Evolutionary conservation across 257 asterid genomes (phyloP).

Genomic region (Phtheirospermum japonicum): DNA sequence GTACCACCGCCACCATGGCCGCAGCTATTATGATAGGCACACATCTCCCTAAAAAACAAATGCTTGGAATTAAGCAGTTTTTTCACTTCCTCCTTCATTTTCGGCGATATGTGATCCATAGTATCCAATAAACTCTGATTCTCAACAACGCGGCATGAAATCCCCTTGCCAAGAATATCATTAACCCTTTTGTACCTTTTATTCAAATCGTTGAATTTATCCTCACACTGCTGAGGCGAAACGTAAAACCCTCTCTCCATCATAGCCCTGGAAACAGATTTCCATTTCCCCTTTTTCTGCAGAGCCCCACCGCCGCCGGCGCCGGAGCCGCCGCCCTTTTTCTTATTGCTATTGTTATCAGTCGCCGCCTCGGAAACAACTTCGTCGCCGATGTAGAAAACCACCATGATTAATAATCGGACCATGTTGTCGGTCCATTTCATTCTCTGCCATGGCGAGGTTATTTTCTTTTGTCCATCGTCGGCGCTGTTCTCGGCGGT

Average conservation of each 20-base stretch:
- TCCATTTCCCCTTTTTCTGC: constrained; percentile 98
- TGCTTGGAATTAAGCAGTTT: constrained; percentile 87
- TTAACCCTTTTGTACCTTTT: constrained; percentile 89
- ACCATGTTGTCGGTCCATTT: constrained; percentile 97
- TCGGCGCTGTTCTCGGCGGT: too few relatives aligned
- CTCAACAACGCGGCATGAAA: constrained; percentile 81
- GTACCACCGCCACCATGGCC: constrained; percentile 41
- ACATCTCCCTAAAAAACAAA: constrained; percentile 83
- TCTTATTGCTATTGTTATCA: constrained; percentile 35
- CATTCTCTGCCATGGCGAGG: constrained; percentile 92
- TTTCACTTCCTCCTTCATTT: constrained; percentile 77
- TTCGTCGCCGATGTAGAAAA: constrained; percentile 86
- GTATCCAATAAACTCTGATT: constrained; percentile 66
- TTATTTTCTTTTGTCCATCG: constrained; percentile 47
- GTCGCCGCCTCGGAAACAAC: constrained; percentile 46
- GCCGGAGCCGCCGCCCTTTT: constrained; percentile 52
- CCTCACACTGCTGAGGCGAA: constrained; percentile 98
- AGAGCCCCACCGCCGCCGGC: constrained; percentile 43
- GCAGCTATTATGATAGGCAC: constrained; percentile 90
- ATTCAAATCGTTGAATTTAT: constrained; percentile 84
- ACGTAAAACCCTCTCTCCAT: constrained; percentile 88
- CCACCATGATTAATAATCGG: constrained; percentile 72
- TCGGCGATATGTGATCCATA: constrained; percentile 69
- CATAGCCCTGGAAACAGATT: constrained; percentile 89
- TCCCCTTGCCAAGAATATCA: constrained; percentile 86